Evolutionary conservation across 257 asterid species (phyloP).

Genomic region (Rehmannia glutinosa): DNA sequence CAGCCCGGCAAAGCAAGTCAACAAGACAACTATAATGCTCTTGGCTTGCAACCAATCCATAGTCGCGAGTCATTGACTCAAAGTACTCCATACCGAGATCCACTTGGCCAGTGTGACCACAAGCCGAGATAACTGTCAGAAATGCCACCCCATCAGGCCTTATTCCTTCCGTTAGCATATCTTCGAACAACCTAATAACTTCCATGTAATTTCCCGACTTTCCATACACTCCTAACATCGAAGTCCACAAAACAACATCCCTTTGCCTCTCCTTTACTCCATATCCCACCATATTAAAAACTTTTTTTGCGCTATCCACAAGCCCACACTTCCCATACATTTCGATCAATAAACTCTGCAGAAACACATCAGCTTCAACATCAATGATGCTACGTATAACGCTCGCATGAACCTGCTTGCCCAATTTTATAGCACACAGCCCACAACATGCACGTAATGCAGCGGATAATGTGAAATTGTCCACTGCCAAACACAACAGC

Average conservation of each 20-base stretch:
- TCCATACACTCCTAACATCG: conserved; percentile 68
- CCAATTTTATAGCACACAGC: conserved; percentile 45
- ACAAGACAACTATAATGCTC: conserved; percentile 87
- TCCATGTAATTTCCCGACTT: conserved; percentile 51
- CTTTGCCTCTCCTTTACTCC: conserved; percentile 23
- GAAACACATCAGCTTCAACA: conserved; percentile 46
- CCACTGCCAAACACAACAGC: conserved; percentile 32
- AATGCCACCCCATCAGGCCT: conserved; percentile 75
- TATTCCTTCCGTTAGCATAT: conserved; percentile 60
- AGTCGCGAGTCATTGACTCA: conserved; percentile 52
- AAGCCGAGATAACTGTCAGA: conserved; percentile 73
- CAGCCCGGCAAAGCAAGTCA: conserved; percentile 78
- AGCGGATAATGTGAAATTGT: conserved; percentile 57
- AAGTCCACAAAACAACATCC: conserved; percentile 85
- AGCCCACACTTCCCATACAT: conserved; percentile 86
- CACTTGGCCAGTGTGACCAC: conserved; percentile 86
- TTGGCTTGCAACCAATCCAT: conserved; percentile 43
- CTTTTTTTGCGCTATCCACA: conserved; percentile 47
- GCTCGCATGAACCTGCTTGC: conserved; percentile 63
- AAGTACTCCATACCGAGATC: conserved; percentile 66
- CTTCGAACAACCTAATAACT: conserved; percentile 47
- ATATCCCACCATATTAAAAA: conserved; percentile 50
- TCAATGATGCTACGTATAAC: conserved; percentile 35
- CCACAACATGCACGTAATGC: conserved; percentile 65
- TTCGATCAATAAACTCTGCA: conserved; percentile 76